Base-by-base conservation (phyloP, 2,329 filamentous ascomycete species). In the Pestalotiopsis sp. region DNA sequence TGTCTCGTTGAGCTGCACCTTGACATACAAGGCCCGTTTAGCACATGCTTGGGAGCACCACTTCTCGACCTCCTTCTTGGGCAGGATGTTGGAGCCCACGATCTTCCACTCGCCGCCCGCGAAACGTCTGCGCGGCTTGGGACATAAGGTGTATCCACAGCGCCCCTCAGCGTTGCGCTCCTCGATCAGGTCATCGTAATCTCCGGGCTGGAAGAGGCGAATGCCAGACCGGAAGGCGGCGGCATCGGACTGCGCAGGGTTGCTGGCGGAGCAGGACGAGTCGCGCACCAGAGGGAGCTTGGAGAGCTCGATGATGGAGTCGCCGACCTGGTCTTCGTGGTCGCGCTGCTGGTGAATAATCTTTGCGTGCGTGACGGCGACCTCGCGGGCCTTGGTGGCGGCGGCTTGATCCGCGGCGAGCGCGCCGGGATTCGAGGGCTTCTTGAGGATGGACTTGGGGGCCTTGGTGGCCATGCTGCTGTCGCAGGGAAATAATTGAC, bases 31-130 rank as follows among this genome's bases (percentile, higher is more conserved):
- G 2, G 93, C 94, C 63, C 93, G 87, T 72, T 89, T 88, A 2
- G 93, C 93, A 81, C 96, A 99, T 52, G 85, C 86, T 67, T 91
- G 86, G 0, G 91, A 93, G 80, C 96, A 99, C 93, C 94, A 99
- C 80, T 91, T 92, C 81, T 96, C 93, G 17, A 95, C 80, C 75
- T 93, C 90, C 72, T 90, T 89, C 66, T 87, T 89, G 69, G 89
- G 87, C 31, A 97, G 90, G 62, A 97, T 91, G 71, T 86, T 86
- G 67, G 89, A 89, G 67, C 89, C 86, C 25, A 92, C 82, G 38
- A 96, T 85, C 76, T 92, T 91, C 82, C 90, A 95, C 72, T 89
- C 88, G 17, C 89, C 90, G 12, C 84, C 82, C 17, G 85, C 82
- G 65, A 87, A 84, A 40, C 85, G 84, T 40, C 86, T 84, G 52